phyloP scores from a whole-genome alignment of 352 stramenopile genomes.

The Pythium biforme region DNA sequence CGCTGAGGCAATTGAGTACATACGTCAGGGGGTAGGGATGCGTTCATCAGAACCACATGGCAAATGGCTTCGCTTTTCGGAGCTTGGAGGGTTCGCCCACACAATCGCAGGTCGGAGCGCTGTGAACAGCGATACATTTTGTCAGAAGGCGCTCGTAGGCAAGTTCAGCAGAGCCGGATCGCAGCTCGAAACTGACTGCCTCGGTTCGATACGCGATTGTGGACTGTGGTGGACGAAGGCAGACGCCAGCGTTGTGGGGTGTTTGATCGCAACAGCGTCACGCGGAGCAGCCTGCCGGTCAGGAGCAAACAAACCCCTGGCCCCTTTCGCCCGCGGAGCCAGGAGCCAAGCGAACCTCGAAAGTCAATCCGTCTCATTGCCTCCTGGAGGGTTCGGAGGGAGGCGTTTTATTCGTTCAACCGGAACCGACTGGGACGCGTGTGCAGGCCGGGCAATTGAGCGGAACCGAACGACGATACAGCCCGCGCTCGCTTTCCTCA shows the following conservation, averaged over 20 bases:
- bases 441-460: not conserved
- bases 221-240: slow-evolving; percentile 19
- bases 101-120: no score
- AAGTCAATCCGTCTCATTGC: slow-evolving; percentile 12
- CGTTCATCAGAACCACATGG: slow-evolving; percentile 11
- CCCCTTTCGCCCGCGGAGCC: not conserved
- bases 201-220: slow-evolving; percentile 11
- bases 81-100: not conserved
- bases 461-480: not conserved
- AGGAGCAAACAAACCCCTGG: not conserved
- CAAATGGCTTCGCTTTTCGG: slow-evolving; percentile 7
- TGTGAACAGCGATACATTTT: not conserved
- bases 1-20: not conserved
- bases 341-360: not conserved
- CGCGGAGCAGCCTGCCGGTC: not conserved
- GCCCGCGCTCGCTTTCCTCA: no score
- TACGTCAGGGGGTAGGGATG: slow-evolving; percentile 9
- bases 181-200: slow-evolving; percentile 19
- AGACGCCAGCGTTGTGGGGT: not conserved
- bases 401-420: slow-evolving; percentile 6
- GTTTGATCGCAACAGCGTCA: slow-evolving; percentile 9
- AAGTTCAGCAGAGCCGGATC: slow-evolving; percentile 25
- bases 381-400: slow-evolving; percentile 11
- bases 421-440: slow-evolving; percentile 5
- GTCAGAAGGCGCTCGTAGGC: not conserved